Conservation (phyloP, 106 monocot species). For the Gastrodia elata region DNA sequence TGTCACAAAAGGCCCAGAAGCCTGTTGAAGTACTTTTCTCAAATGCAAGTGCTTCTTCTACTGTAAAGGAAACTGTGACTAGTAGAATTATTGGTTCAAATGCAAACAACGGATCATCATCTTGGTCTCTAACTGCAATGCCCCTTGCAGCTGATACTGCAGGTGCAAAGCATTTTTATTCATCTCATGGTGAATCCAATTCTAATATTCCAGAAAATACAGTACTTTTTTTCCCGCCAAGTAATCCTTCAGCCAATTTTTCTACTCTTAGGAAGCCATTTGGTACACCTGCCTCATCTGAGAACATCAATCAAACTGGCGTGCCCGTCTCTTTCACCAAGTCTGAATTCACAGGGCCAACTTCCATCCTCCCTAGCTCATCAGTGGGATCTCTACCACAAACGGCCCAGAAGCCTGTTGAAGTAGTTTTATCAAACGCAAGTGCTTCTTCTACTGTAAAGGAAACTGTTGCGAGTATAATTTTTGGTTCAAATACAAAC, state of each 20-base stretch:
- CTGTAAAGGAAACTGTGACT: not conserved
- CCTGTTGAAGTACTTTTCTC: slow-evolving; percentile 8
- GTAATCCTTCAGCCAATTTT: slow-evolving; percentile 11
- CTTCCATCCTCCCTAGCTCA: slow-evolving; percentile 13
- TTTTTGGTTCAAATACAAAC: slow-evolving; percentile 8
- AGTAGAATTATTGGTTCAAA: slow-evolving; percentile 5
- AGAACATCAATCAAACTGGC: slow-evolving; percentile 11
- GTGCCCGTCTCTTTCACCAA: slow-evolving; percentile 8
- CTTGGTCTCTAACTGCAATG: slow-evolving; percentile 17
- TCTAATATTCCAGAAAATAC: slow-evolving; percentile 4
- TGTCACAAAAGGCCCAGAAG: slow-evolving; percentile 17
- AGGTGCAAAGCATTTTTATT: slow-evolving; percentile 18
- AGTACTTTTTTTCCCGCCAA: slow-evolving; percentile 7
- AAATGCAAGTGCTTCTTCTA: not conserved
- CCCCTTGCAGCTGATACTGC: slow-evolving; percentile 6
- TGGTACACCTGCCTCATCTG: slow-evolving; percentile 11
- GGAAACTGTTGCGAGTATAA: not conserved
- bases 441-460: not conserved
- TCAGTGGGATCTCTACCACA: slow-evolving; percentile 10
- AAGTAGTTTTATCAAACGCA: slow-evolving; percentile 10
- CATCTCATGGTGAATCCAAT: slow-evolving; percentile 8
- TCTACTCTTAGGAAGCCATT: slow-evolving; percentile 11
- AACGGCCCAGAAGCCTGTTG: slow-evolving; percentile 10
- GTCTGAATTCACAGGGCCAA: slow-evolving; percentile 13
- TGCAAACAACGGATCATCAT: slow-evolving; percentile 10